Base-by-base conservation (phyloP, 768 basidiomycete species). In the Clitopilus passeckerianus region DNA sequence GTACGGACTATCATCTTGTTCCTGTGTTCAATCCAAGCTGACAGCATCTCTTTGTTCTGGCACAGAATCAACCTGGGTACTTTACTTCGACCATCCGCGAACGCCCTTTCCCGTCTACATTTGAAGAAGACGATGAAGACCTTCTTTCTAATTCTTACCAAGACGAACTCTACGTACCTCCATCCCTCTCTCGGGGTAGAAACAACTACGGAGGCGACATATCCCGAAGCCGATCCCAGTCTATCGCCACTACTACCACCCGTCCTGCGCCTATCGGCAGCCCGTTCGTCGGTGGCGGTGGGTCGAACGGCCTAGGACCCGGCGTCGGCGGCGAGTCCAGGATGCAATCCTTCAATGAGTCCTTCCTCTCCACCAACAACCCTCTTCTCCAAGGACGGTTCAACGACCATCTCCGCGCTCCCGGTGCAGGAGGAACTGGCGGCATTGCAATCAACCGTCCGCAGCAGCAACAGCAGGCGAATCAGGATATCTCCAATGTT, bases 181-280 rank as follows among this genome's bases (percentile, higher is more conserved):
- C 82, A 4, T 78, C 80, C 16, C 68, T 80, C 27, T 67, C 73
- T 35, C 77, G 86, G 34, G 86, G 86, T 5, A 82, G 87, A n/a
- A 74, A 80, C 12, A 50, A 18, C 46, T 86, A 84, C 65, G 80
- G 79, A 3, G 74, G 80, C 54, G 90, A 90, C 68, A 75, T 81
- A 60, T 86, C 82, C 58, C 83, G 91, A 57, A 90, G 89, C 71
- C 78, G 90, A 30, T 90, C 89, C 1, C 90, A 92, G 65, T 89
- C 87, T 0, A 79, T 92, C 58, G 90, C 89, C 0, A 80, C 87
- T 5, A 76, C 79, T 3, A 73, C 82, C 24, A 74, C 74, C 3
- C 79, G 86, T 15, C 81, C 82, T 5, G 79, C 77, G 2, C 74
- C 81, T 20, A 76, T 86, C 41, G 82, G 80, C 53, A 83, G 77